Percentiles rank a stretch among this genome's conserved stretches.
Evolutionary conservation across 2,329 filamentous ascomycete genomes (phyloP).

Genomic region (Trichophyton mentagrophytes): DNA sequence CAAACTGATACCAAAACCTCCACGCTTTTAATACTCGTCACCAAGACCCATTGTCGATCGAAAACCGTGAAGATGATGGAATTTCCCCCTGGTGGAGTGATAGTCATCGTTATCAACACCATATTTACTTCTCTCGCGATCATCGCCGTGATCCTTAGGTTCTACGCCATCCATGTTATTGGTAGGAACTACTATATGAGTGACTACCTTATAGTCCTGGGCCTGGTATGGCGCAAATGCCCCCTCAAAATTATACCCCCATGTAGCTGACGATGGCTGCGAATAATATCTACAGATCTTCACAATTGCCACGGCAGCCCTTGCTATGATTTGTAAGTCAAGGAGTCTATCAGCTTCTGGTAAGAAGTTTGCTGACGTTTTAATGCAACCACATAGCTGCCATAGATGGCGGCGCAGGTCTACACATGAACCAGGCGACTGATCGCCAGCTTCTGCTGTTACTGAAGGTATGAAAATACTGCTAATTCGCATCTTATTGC

Average conservation of each 20-base stretch:
- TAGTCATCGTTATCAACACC: neutral
- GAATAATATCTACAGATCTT: neutral
- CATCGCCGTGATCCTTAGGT: neutral
- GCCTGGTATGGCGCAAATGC: neutral
- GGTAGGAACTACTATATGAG: neutral
- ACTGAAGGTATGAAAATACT: slow-evolving; percentile 5
- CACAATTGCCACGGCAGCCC: neutral
- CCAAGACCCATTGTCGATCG: neutral
- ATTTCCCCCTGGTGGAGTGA: neutral
- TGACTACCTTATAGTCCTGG: neutral
- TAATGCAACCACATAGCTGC: neutral
- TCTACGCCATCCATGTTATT: neutral
- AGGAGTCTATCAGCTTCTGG: neutral
- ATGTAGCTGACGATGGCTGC: neutral
- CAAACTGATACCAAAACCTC: neutral
- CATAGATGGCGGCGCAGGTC: neutral
- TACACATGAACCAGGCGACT: neutral
- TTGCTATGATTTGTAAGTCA: neutral
- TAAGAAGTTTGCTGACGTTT: neutral
- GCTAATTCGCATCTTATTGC: neutral
- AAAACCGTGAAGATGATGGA: neutral
- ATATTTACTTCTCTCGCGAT: neutral
- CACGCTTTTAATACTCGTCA: neutral
- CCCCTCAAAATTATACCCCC: neutral
- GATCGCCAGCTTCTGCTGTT: neutral